phyloP scores from a whole-genome alignment of 1,284 basidiomycete genomes.

The Cerrena zonata region DNA sequence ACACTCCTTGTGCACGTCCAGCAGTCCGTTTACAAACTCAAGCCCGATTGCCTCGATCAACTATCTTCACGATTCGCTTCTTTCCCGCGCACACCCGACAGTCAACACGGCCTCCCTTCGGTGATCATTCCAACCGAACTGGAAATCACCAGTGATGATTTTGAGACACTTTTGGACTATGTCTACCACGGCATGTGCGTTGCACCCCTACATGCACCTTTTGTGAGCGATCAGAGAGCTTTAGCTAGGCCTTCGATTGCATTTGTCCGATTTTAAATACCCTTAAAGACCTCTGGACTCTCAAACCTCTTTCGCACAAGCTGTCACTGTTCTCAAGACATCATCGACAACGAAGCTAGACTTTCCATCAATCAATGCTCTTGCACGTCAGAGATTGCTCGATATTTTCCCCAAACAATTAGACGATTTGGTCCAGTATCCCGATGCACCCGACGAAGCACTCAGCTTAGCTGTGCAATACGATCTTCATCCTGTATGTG shows the following conservation, averaged over 20 bases:
- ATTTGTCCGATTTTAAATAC: constrained; percentile 8
- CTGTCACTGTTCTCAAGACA: constrained; percentile 48
- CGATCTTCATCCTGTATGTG: constrained; percentile 39
- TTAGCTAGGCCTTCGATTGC: not conserved
- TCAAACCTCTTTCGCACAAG: constrained; percentile 37
- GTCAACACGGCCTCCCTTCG: constrained; percentile 14
- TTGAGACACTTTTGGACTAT: constrained; percentile 51
- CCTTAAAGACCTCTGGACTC: constrained; percentile 39
- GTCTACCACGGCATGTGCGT: constrained; percentile 54
- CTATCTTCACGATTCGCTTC: constrained; percentile 42
- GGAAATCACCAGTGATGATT: constrained; percentile 38
- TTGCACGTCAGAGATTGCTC: constrained; percentile 37
- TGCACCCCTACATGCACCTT: constrained; percentile 1
- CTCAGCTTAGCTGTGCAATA: constrained; percentile 43
- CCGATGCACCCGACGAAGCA: constrained; percentile 41
- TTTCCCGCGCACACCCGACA: constrained; percentile 8
- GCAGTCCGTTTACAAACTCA: constrained; percentile 46
- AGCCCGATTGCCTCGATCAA: constrained; percentile 43
- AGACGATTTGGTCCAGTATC: constrained; percentile 16
- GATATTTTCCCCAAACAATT: constrained; percentile 37
- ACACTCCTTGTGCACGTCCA: constrained; percentile 44
- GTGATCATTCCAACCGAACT: constrained; percentile 31
- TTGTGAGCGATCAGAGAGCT: constrained; percentile 4
- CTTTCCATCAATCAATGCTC: constrained; percentile 44
- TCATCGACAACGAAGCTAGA: constrained; percentile 50